A percentile compares a stretch with the other conserved stretches of the same genome.
Conservation (phyloP, 495 filamentous ascomycete genomes). For the Neurospora sp. region DNA sequence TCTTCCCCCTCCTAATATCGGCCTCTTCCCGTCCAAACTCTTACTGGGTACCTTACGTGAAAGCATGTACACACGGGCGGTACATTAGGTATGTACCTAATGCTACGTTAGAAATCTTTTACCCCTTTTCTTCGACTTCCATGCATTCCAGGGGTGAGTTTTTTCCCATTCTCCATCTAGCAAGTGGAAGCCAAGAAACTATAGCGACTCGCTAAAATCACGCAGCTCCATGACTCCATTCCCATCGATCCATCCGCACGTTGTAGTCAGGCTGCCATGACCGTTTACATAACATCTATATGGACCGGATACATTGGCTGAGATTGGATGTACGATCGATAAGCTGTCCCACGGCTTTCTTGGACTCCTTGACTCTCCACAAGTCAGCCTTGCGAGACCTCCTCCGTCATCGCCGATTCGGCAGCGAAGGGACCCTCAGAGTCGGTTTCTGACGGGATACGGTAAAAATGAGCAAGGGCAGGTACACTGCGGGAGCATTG, state of each 20-base stretch:
- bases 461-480: not conserved
- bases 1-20: not conserved
- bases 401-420: not conserved
- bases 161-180: not conserved
- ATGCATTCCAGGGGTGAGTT: not conserved
- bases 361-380: not conserved
- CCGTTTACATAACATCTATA: not conserved
- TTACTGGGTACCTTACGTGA: not conserved
- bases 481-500: not conserved
- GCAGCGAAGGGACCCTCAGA: not conserved
- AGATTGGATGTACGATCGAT: not conserved
- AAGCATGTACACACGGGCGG: not conserved
- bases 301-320: no score
- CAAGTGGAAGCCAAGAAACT: not conserved
- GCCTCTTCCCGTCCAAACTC: not conserved
- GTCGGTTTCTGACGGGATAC: not conserved
- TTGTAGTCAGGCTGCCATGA: not conserved
- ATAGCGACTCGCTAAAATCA: not conserved
- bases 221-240: not conserved
- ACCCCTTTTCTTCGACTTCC: not conserved
- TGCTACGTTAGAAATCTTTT: not conserved
- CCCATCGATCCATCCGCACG: not conserved
- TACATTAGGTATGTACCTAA: not conserved
- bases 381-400: not conserved
- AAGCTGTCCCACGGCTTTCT: not conserved